Evolutionary conservation across 1,139 yeast species (phyloP).

Genomic region (Debaryomyces coudertii): DNA sequence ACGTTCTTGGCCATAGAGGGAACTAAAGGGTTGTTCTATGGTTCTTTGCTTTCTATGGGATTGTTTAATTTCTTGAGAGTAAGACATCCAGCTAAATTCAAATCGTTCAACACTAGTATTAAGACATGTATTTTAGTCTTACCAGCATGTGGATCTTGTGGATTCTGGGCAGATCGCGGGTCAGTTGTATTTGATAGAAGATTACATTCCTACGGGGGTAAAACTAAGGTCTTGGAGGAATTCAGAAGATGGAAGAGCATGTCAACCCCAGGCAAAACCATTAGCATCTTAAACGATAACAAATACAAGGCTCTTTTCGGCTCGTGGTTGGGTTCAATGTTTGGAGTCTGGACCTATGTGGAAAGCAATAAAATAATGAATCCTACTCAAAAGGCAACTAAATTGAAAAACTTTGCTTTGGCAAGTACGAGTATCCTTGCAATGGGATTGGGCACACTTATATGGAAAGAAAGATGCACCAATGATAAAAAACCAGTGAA

Average conservation of each 20-base stretch:
- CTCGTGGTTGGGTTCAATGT: conserved; percentile 86
- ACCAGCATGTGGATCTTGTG: conserved; percentile 45
- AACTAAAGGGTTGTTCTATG: conserved; percentile 43
- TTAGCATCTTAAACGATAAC: conserved; percentile 53
- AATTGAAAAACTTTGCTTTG: conserved; percentile 95
- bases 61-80: conserved; percentile 36
- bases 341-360: conserved; percentile 78
- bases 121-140: conserved; percentile 44
- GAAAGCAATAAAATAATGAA: conserved; percentile 70
- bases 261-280: conserved; percentile 46
- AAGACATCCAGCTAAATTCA: conserved; percentile 39
- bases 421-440: conserved; percentile 70
- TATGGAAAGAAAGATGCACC: not conserved
- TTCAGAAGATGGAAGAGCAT: conserved; percentile 54
- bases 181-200: conserved; percentile 50
- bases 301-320: conserved; percentile 77
- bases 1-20: conserved; percentile 43
- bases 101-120: conserved; percentile 41
- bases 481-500: not conserved
- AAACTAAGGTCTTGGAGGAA: conserved; percentile 47
- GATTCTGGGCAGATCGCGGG: conserved; percentile 53
- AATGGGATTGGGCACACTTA: conserved; percentile 48
- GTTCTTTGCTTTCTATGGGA: conserved; percentile 39
- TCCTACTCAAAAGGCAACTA: conserved; percentile 82
- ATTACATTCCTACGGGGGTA: conserved; percentile 40